phyloP scores from a whole-genome alignment of 257 asterid genomes.

The Ajuga chamaepitys region DNA sequence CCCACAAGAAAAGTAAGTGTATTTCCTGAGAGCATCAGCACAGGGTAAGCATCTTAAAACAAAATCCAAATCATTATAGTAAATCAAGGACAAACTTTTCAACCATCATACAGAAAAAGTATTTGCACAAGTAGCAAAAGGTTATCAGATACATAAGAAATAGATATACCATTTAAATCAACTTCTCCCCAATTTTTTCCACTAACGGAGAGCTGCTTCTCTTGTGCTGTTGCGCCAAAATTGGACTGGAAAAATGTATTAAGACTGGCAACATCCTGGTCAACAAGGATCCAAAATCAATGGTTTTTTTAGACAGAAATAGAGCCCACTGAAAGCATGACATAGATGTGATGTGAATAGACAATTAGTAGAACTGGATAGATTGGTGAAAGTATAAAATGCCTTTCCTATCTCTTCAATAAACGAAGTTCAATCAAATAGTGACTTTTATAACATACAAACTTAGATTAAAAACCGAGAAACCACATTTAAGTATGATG shows the following conservation, averaged over 20 bases:
- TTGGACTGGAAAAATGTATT: constrained; percentile 63
- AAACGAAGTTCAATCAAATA: not conserved
- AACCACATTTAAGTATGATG: not conserved
- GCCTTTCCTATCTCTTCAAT: not conserved
- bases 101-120: not conserved
- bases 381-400: not conserved
- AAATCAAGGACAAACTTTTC: not conserved
- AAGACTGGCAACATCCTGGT: constrained; percentile 77
- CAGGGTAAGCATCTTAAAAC: not conserved
- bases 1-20: constrained; percentile 79
- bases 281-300: constrained; percentile 12
- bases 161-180: constrained; percentile 65
- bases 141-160: not conserved
- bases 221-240: constrained; percentile 69
- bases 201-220: constrained; percentile 91
- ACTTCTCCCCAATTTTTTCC: constrained; percentile 99
- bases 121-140: not conserved
- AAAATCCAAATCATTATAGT: not conserved
- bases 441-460: not conserved
- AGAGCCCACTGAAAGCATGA: constrained; percentile 2
- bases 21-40: constrained; percentile 44
- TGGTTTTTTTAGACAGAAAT: not conserved
- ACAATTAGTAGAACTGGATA: not conserved
- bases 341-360: not conserved
- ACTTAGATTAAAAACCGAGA: constrained; percentile 1